Percentiles rank a stretch among this genome's conserved stretches.
Evolutionary conservation across 805 yeast species (phyloP).

Genomic region (Helenozyma rhizophorensis): DNA sequence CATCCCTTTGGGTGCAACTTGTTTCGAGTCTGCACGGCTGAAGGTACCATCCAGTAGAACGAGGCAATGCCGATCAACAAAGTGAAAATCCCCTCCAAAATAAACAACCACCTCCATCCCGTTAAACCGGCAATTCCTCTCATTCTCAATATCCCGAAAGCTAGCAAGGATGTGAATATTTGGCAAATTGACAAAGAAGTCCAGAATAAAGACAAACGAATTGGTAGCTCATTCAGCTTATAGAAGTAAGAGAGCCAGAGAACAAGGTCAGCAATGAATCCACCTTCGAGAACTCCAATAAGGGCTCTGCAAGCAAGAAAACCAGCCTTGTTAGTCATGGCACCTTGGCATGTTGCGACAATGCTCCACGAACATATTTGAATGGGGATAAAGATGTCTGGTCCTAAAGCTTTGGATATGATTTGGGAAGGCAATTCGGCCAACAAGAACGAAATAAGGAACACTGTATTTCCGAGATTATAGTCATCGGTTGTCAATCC

Average conservation of each 20-base stretch:
- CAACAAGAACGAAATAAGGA: slow-evolving; percentile 46
- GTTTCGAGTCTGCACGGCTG: slow-evolving; percentile 49
- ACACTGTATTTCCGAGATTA: slow-evolving; percentile 56
- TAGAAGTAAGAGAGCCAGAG: slow-evolving; percentile 66
- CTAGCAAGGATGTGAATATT: slow-evolving; percentile 44
- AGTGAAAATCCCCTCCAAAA: slow-evolving; percentile 60
- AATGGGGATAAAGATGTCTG: slow-evolving; percentile 58
- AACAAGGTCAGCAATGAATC: slow-evolving; percentile 48
- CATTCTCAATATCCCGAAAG: slow-evolving; percentile 49
- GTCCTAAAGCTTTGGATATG: slow-evolving; percentile 59
- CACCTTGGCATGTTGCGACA: slow-evolving; percentile 51
- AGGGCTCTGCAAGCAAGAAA: slow-evolving; percentile 48
- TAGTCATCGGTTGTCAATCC: slow-evolving; percentile 50
- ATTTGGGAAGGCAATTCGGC: slow-evolving; percentile 67
- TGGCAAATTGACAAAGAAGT: slow-evolving; percentile 47
- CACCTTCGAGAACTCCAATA: slow-evolving; percentile 61
- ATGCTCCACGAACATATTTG: slow-evolving; percentile 56
- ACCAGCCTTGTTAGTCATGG: slow-evolving; percentile 35
- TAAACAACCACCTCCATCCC: slow-evolving; percentile 65
- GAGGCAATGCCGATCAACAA: slow-evolving; percentile 45
- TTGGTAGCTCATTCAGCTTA: slow-evolving; percentile 52
- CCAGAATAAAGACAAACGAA: slow-evolving; percentile 59
- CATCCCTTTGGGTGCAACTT: slow-evolving; percentile 49
- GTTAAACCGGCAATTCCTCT: slow-evolving; percentile 40
- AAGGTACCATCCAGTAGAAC: slow-evolving; percentile 49